Evolutionary conservation across 23 red algal species (phyloP).

Genomic region (Gracilaria gracilis): DNA sequence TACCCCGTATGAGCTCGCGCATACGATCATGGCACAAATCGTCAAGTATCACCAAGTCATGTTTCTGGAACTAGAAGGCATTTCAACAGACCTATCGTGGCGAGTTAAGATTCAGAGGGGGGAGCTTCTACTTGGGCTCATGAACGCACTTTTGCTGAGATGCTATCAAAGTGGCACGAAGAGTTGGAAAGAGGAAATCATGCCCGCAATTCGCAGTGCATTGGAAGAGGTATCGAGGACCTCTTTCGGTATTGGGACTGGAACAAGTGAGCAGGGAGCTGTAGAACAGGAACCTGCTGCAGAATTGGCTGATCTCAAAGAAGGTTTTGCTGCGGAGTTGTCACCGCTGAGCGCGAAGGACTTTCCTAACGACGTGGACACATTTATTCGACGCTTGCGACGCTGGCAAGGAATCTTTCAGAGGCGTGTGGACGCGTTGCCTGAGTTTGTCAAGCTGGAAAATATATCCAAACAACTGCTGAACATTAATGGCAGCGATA

Average conservation of each 20-base stretch:
- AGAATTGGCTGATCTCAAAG: constrained; percentile 80
- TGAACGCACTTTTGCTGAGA: constrained; percentile 88
- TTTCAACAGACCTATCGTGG: constrained; percentile 68
- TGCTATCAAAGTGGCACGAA: constrained; percentile 77
- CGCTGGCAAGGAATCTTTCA: constrained; percentile 94
- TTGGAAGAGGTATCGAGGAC: constrained; percentile 91
- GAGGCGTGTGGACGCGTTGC: constrained; percentile 80
- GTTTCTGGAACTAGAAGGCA: constrained; percentile 88
- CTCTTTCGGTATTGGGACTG: constrained; percentile 85
- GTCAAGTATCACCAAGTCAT: constrained; percentile 67
- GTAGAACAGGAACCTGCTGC: constrained; percentile 45
- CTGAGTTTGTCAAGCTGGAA: constrained; percentile 77
- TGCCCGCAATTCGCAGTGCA: constrained; percentile 74
- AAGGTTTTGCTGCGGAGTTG: constrained; percentile 92
- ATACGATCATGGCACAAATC: constrained; percentile 84
- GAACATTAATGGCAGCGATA: constrained; percentile 74
- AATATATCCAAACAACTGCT: constrained; percentile 75
- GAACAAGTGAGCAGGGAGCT: background rate
- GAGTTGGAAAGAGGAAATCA: constrained; percentile 63
- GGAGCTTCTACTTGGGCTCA: constrained; percentile 89
- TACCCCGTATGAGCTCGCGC: constrained; percentile 78
- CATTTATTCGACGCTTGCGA: constrained; percentile 82
- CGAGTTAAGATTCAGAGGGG: constrained; percentile 89
- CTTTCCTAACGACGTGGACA: constrained; percentile 88
- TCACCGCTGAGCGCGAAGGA: constrained; percentile 91